Evolutionary conservation across 1,284 basidiomycete species (phyloP).

Genomic region (Clitocybe nebularis): DNA sequence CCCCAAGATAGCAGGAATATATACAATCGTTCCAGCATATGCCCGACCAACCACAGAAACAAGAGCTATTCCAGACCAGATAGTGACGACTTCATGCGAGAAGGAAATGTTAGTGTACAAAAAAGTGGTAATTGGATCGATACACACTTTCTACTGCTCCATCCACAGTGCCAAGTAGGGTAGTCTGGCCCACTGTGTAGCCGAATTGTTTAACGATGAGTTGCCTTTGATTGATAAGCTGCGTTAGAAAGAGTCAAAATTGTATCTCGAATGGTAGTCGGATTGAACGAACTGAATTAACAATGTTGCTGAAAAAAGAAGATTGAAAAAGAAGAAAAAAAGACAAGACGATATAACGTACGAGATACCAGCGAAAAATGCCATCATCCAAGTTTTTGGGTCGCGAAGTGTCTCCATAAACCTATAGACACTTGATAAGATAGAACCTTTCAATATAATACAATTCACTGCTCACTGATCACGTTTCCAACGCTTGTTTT

Average conservation of each 20-base stretch:
- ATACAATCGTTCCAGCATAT: conserved; percentile 59
- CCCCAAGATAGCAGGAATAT: conserved; percentile 67
- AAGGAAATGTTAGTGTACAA: not conserved
- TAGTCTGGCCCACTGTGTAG: conserved; percentile 67
- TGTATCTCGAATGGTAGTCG: not conserved
- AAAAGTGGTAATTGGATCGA: conserved; percentile 6
- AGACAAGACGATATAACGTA: conserved; percentile 25
- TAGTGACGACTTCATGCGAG: conserved; percentile 45
- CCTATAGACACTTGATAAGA: conserved; percentile 29
- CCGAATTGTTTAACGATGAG: conserved; percentile 75
- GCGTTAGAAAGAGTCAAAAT: not conserved
- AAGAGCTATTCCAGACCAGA: conserved; percentile 55
- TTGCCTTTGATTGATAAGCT: conserved; percentile 74
- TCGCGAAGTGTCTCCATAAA: conserved; percentile 69
- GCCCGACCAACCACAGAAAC: conserved; percentile 57
- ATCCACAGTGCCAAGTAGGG: conserved; percentile 72
- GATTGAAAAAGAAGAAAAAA: conserved; percentile 1
- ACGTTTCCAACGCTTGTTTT: conserved; percentile 76
- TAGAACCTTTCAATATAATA: not conserved
- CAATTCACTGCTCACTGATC: conserved; percentile 51
- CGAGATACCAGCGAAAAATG: conserved; percentile 56
- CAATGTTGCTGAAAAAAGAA: conserved; percentile 39
- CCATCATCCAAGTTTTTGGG: conserved; percentile 73
- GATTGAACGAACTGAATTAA: conserved; percentile 43
- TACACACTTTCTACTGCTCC: conserved; percentile 61